Evolutionary conservation across 1,139 yeast genomes (phyloP), one percentile per base, ranked within the genome.

Genomic region (Pichia sp.): DNA sequence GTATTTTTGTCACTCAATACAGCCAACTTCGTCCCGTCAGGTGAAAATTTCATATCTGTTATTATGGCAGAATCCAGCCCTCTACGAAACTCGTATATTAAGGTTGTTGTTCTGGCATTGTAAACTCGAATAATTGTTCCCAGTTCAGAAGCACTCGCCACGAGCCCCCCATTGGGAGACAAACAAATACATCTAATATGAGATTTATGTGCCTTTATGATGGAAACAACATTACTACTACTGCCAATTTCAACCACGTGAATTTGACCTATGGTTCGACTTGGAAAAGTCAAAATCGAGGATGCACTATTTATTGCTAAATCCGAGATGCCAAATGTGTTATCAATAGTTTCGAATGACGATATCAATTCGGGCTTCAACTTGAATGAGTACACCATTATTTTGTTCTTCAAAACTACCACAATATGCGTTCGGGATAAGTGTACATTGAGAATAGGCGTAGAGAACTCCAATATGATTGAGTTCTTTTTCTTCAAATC

Each of bases 1-100:
- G 97, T 92, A 54, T 78, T 82, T 60, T 92, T 92, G 64, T 87
- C 96, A 11, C 95, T 83, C 34, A 92, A 68, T 3, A 87, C 90
- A 0, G 97, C 97, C 44, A 92, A 67, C 54, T 79, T 77, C 6
- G 79, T 64, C 43, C 86, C 88, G 51, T 81, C 74, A 27, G 85
- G 90, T 6, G 88, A 81, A 60, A 92, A 88, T 46, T 79, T 80
- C 84, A 92, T 82, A 10, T 94, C 82, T 38, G 84, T 84, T 5
- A 92, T 75, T 26, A 72, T 69, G 0, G 97, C 97, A 45, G 81
- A 71, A 60, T 92, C 97, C 31, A 88, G 62, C 0, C 97, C 97
- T 44, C 98, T 71, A 54, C 97, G 72, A 57, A 88, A 90, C 60
- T 87, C 97, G 56, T 75, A 83, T 27, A 86, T 58, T 46, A 86